Percentiles rank a stretch among this genome's conserved stretches.
phyloP scores from a whole-genome alignment of 2,329 filamentous ascomycete species.

The Penicillium fuscoglaucum region DNA sequence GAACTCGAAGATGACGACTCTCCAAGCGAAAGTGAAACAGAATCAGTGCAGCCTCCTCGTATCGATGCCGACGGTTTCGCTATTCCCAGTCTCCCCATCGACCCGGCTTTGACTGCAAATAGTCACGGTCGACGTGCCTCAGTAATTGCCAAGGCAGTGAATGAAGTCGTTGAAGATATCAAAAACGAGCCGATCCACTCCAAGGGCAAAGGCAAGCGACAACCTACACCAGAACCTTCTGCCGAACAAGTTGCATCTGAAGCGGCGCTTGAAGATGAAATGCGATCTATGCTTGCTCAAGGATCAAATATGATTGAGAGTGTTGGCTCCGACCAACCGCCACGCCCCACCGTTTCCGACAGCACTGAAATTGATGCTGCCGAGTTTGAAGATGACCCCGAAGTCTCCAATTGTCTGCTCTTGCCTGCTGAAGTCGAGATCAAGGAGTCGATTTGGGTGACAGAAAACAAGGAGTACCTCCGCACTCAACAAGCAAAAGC shows the following conservation, averaged over 20 bases:
- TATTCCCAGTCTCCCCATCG: constrained; percentile 56
- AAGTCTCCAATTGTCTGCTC: constrained; percentile 79
- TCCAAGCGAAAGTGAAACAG: constrained; percentile 15
- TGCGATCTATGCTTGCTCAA: constrained; percentile 63
- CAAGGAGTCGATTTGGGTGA: constrained; percentile 92
- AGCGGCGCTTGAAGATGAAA: constrained; percentile 65
- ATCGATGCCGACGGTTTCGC: constrained; percentile 69
- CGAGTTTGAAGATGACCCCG: constrained; percentile 86
- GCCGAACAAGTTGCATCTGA: constrained; percentile 62
- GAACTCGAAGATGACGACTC: constrained; percentile 51
- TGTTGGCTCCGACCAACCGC: constrained; percentile 10
- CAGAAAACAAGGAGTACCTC: constrained; percentile 91
- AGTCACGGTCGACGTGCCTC: constrained; percentile 22
- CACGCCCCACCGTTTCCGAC: constrained; percentile 53
- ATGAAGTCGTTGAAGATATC: constrained; percentile 26
- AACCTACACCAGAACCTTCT: constrained; percentile 53
- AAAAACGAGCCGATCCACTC: constrained; percentile 20
- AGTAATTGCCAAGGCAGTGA: constrained; percentile 20
- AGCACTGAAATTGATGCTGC: constrained; percentile 65
- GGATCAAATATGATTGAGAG: constrained; percentile 40
- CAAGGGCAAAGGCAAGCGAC: constrained; percentile 34
- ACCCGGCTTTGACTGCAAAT: constrained; percentile 42
- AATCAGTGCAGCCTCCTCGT: constrained; percentile 39
- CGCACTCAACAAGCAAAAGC: constrained; percentile 82
- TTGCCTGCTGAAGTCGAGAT: constrained; percentile 70